phyloP scores from a whole-genome alignment of 2,329 filamentous ascomycete genomes.

The Thielaviopsis euricoi region DNA sequence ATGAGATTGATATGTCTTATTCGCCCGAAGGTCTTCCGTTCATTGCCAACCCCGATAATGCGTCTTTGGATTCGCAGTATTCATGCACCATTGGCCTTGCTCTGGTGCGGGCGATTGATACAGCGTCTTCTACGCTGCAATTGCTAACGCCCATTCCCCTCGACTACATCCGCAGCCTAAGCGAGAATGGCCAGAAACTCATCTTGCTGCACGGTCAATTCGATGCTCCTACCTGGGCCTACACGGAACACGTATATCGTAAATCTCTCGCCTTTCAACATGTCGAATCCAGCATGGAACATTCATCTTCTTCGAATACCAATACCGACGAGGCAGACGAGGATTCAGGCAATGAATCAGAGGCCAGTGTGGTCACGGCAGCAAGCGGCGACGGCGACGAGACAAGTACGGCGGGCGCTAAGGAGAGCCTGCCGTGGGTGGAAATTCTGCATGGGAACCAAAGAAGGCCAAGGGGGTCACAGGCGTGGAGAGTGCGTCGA shows the following conservation, averaged over 20 bases:
- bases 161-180: conserved; percentile 24
- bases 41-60: conserved; percentile 36
- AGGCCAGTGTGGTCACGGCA: conserved; percentile 21
- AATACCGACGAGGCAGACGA: conserved; percentile 14
- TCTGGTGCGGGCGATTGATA: conserved; percentile 54
- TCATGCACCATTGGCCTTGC: conserved; percentile 47
- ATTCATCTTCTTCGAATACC: conserved; percentile 7
- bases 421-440: conserved; percentile 37
- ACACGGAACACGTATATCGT: conserved; percentile 43
- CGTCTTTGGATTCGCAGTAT: conserved; percentile 40
- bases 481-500: conserved; percentile 46
- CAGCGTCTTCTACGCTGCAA: conserved; percentile 35
- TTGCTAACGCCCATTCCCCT: conserved; percentile 44
- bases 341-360: conserved; percentile 16
- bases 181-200: conserved; percentile 28
- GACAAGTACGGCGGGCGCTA: conserved; percentile 9
- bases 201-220: conserved; percentile 53
- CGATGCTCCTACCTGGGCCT: conserved; percentile 53
- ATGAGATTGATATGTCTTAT: conserved; percentile 17
- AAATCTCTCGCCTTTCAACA: conserved; percentile 15
- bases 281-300: conserved; percentile 12
- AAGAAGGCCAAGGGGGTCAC: conserved; percentile 39
- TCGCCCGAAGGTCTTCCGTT: conserved; percentile 43
- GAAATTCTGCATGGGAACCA: conserved; percentile 38
- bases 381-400: conserved; percentile 13